phyloP scores from a whole-genome alignment of 371 early-diverging fungal species.

The Apophysomyces elegans region DNA sequence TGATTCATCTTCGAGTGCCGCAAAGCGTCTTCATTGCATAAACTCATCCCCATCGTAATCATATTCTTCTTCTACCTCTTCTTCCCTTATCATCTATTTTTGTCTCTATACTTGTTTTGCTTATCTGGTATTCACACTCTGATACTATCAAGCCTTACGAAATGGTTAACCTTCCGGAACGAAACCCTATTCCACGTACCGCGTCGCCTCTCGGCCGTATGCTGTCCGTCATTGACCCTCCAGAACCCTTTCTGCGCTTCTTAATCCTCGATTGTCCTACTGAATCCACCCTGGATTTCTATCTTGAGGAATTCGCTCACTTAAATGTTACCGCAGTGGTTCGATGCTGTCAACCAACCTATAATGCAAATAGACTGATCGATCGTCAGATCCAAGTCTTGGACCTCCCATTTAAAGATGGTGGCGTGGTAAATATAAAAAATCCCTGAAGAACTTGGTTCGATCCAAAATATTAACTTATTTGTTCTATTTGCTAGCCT shows the following conservation, averaged over 20 bases:
- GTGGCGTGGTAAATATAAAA: conserved; percentile 57
- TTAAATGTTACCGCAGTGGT: conserved; percentile 84
- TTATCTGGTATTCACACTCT: not conserved
- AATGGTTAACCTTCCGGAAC: conserved; percentile 7
- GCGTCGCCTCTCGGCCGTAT: conserved; percentile 20
- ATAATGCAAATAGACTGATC: conserved; percentile 65
- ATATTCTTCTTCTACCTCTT: not conserved
- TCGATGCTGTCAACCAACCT: conserved; percentile 87
- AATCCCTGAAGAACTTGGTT: not conserved
- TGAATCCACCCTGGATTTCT: conserved; percentile 76
- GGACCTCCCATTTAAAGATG: conserved; percentile 57
- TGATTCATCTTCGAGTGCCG: conserved; percentile 5
- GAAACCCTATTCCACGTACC: not conserved
- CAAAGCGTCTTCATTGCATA: not conserved
- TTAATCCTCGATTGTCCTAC: conserved; percentile 92
- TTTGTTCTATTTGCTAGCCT: conserved; percentile 46
- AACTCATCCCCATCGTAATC: not conserved
- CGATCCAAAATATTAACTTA: not conserved
- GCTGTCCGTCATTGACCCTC: conserved; percentile 29
- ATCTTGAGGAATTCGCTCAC: conserved; percentile 74
- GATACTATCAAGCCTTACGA: not conserved
- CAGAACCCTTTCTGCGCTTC: conserved; percentile 62
- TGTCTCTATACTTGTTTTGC: not conserved
- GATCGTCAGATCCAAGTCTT: conserved; percentile 52
- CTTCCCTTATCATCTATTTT: not conserved